Evolutionary conservation across 1,139 yeast genomes (phyloP), one percentile per base, ranked within the genome.

Genomic region (Geotrichum australiense): DNA sequence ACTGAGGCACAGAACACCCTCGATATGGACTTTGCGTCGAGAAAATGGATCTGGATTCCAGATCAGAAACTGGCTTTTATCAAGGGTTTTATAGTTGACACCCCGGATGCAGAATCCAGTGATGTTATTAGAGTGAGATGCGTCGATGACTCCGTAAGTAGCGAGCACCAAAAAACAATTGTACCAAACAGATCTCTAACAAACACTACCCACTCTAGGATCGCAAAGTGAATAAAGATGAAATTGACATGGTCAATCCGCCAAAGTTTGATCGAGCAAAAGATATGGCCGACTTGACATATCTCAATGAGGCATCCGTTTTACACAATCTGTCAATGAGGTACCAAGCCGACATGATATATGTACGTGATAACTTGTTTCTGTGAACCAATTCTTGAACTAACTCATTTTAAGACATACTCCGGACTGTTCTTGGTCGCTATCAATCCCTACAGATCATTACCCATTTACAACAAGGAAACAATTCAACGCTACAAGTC

Each of bases 221-320:
- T 26, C 67, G 66, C 19, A 57, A 59, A 2, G 68, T 78, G 3
- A 65, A 67, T 22, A 66, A 73, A 24, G 63, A 66, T 20, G 61
- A 64, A 23, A 66, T 80, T 16, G 82, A 83, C 50, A 77, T 78
- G 50, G 71, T 66, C 29, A 91, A 91, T 58, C 98, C 99, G 1
- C 71, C 80, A n/a, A 84, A 85, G 54, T 91, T 91, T 61, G 94
- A 91, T 62, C 81, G 79, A 55, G 89, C 94, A 47, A 79, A 83
- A 53, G 96, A 91, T 58, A 86, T 91, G 93, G 97, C 98, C 0
- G 95, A 89, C 53, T 69, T 91, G 53, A 93, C 99, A 1, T 89
- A 81, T 60, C 69, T 91, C 51, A 93, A 91, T 60, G 99, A 91
- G 60, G 95, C 98, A 0, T 83, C 95, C 0, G 97, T 91, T 23